Evolutionary conservation across 2,329 filamentous ascomycete genomes (phyloP), one percentile per base, ranked within the genome.

Genomic region (Xylariales sp.): DNA sequence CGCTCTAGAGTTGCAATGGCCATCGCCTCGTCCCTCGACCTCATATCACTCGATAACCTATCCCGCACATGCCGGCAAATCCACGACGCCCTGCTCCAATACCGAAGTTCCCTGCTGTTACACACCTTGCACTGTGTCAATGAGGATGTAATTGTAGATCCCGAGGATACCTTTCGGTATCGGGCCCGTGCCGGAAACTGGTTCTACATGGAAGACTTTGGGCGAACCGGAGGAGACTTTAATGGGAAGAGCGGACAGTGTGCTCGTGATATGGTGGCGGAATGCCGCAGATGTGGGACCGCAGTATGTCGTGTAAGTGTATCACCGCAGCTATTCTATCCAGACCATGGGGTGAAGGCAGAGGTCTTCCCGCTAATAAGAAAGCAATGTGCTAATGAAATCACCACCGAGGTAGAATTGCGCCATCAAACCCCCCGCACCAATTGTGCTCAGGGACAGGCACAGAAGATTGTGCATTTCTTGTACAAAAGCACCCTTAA

Each of bases 11-110:
- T 95, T 56, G 80, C 86, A 50, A 78, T 81, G 47, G 77, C 83
- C 51, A 76, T 96, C 48, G 85, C 86, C 33, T 76, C 79, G 21
- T 76, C 78, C 50, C 79, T 96, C 57, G 91, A 97, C 59, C 76
- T 95, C 35, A 95, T 91, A 60, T 84, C 87, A 12, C 77, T 96
- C 52, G 83, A 95, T 60, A 81, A 83, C 47, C 78, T 97, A 15
- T 86, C 90, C 36, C 78, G 78, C 38, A 89, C 88, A 39, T 95
- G 88, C 59, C 85, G 84, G 36, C 81, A 86, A 54, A 78, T 95
- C 46, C 86, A 86, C 49, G 73, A 74, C 40, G 86, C 83, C 48
- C 74, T 97, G 17, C 68, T 94, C 29, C 86, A 89, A 51, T 90
- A 87, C 61, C 83, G 88, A 53, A 72, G 69, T 34, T 78, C 85